A percentile compares a stretch with the other conserved stretches of the same genome.
Evolutionary conservation across 106 monocot species (phyloP).

Genomic region (Vanilla planifolia): DNA sequence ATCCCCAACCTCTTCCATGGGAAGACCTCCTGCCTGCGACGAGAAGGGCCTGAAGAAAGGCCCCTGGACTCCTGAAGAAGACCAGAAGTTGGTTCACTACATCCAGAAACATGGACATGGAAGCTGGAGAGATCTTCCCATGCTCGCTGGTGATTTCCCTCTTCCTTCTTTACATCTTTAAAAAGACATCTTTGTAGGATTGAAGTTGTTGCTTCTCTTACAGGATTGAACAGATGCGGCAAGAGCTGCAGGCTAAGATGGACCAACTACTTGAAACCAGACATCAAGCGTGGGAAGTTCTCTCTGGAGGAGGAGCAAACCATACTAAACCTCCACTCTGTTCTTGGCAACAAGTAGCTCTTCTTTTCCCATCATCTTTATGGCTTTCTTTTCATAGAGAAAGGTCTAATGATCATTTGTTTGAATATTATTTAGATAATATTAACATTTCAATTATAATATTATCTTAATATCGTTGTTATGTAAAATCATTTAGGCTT

Average conservation of each 20-base stretch:
- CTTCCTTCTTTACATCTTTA: no score
- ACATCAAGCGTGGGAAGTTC: constrained; percentile 70
- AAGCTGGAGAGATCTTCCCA: constrained; percentile 95
- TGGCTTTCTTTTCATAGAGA: no score
- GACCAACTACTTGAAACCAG: constrained; percentile 64
- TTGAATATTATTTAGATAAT: no score
- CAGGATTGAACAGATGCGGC: constrained; percentile 62
- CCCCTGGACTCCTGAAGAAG: constrained; percentile 93
- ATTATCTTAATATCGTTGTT: no score
- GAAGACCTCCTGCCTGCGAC: constrained; percentile 69
- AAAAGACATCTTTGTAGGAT: background rate
- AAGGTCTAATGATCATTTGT: no score
- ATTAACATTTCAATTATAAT: no score
- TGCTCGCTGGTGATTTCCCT: constrained; percentile 46
- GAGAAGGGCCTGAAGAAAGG: constrained; percentile 89
- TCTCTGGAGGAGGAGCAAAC: constrained; percentile 52
- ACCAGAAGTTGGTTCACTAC: constrained; percentile 63
- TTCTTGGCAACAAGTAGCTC: constrained; percentile 55
- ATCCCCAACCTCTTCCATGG: no score
- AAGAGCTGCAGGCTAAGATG: constrained; percentile 70
- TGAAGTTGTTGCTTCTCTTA: background rate
- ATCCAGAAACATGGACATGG: constrained; percentile 83
- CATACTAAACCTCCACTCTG: constrained; percentile 52
- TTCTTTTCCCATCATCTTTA: background rate
- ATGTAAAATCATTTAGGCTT: no score